Evolutionary conservation across 2,329 filamentous ascomycete species (phyloP).

Genomic region (Raffaelea arxii): DNA sequence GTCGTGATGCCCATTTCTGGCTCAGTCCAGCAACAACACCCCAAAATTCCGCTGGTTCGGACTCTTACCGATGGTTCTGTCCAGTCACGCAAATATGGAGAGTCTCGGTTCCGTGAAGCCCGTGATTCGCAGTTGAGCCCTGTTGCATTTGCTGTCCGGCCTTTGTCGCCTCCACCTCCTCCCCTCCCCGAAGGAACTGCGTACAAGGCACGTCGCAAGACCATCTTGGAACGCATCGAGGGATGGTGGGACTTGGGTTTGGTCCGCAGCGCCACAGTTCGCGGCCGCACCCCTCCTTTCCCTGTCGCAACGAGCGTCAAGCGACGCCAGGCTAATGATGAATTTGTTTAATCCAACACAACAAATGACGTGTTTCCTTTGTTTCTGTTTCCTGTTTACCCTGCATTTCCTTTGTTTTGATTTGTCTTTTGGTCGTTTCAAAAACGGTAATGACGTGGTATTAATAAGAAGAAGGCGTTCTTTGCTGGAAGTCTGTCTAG

Average conservation of each 20-base stretch:
- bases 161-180: conserved; percentile 4
- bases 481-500: too few relatives aligned
- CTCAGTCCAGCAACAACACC: neutral
- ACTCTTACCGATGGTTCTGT: conserved; percentile 5
- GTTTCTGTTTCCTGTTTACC: conserved; percentile 1
- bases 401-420: neutral
- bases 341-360: neutral
- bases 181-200: conserved; percentile 5
- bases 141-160: conserved; percentile 4
- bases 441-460: too few relatives aligned
- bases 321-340: conserved; percentile 6
- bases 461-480: too few relatives aligned
- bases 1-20: conserved; percentile 11
- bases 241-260: conserved; percentile 47
- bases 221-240: conserved; percentile 36
- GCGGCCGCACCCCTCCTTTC: conserved; percentile 22
- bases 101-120: conserved; percentile 7
- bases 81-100: neutral
- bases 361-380: neutral
- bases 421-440: conserved; percentile 1
- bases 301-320: neutral
- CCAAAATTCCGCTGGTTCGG: neutral
- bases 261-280: conserved; percentile 24
- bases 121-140: conserved; percentile 8
- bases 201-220: conserved; percentile 34